Evolutionary conservation across 2,329 filamentous ascomycete species (phyloP), one percentile per base, ranked within the genome.

Genomic region (Lecanicillium sp.): DNA sequence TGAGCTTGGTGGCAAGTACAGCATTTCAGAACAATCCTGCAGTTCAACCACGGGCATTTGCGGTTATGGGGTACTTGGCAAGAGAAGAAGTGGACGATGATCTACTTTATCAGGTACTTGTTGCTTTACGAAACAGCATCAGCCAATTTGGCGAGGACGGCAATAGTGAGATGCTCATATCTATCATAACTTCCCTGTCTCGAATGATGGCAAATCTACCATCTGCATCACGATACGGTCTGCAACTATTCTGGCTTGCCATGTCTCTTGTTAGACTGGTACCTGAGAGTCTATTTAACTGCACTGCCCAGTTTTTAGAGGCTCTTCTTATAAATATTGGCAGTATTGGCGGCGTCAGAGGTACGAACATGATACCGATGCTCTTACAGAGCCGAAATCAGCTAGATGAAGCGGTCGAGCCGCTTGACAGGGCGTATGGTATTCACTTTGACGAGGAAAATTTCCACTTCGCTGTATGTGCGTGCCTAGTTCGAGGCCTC

Each of bases 71-170:
- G 12, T 83, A 78, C 48, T 59, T 84, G 9, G 79, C 80, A 17
- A 68, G 78, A n/a, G 79, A 83, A 51, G 79, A 83, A 52, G 79
- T 84, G 2, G 80, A 84, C 38, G 80, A 84, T 46, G 80, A 84
- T 51, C 63, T 84, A 4, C 66, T 84, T 3, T 84, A 84, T 51
- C 80, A 84, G 53, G 78, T 84, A 15, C 66, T 84, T 3, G 80
- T 84, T 19, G 78, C 80, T 13, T 63, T 84, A 13, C 71, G 79
- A 34, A 79, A 72, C 45, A 80, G 78, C 48, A 69, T 84, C 13
- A 63, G 67, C n/a, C 71, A 78, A 19, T 83, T 80, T 50, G 71
- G 73, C 32, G 77, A 81, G 41, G 78, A 80, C 40, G 71, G 67
- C 41, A 78, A 74, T 50, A 75, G 69, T 45, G 80, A 83, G 48